phyloP scores from a whole-genome alignment of 306 rosid species.

The Ammopiptanthus mongolicus region DNA sequence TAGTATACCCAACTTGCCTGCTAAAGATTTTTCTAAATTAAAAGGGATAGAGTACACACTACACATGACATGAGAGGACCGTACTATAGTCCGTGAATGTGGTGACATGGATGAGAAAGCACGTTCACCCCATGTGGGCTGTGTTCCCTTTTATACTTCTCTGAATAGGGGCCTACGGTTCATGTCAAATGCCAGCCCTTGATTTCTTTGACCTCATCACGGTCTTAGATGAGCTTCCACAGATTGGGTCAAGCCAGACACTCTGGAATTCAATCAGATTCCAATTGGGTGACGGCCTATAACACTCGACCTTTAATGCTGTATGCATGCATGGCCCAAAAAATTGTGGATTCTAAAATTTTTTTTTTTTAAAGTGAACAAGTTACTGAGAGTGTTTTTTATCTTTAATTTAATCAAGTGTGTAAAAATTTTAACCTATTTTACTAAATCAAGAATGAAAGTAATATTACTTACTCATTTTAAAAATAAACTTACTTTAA shows the following conservation, averaged over 20 bases:
- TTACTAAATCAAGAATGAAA: no score
- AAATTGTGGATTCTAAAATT: no score
- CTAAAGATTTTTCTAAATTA: no score
- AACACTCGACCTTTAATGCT: background rate
- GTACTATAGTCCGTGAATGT: slow-evolving; percentile 42
- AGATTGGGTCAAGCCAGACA: slow-evolving; percentile 16
- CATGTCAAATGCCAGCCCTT: background rate
- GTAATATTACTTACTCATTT: no score
- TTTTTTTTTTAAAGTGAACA: no score
- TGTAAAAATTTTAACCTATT: no score
- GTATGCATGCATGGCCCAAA: slow-evolving; percentile 13
- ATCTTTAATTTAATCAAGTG: no score
- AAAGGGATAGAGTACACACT: no score
- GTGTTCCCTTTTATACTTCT: slow-evolving; percentile 36
- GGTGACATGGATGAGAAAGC: slow-evolving; percentile 43
- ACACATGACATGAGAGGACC: slow-evolving; percentile 33
- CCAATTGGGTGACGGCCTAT: slow-evolving; percentile 6
- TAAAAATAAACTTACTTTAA: no score
- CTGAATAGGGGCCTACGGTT: slow-evolving; percentile 22
- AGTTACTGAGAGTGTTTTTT: no score
- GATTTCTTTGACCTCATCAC: background rate
- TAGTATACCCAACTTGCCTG: no score
- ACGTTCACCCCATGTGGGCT: slow-evolving; percentile 66
- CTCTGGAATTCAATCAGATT: background rate
- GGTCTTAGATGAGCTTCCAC: slow-evolving; percentile 4